phyloP scores from a whole-genome alignment of 768 basidiomycete species.

The Rhizopogon rudus region DNA sequence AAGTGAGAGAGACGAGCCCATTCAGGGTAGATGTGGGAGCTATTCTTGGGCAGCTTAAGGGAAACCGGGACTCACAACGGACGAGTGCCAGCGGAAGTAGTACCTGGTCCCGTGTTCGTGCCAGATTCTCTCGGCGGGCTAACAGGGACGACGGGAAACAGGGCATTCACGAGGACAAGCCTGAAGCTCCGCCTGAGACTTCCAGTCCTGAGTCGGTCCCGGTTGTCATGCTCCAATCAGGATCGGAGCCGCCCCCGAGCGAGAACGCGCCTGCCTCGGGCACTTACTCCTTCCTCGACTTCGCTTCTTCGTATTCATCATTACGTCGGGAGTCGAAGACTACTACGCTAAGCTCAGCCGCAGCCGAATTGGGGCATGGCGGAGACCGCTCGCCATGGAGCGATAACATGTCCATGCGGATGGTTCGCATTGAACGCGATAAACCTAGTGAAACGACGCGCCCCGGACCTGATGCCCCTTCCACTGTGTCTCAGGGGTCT shows the following conservation, averaged over 20 bases:
- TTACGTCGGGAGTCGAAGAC: slow-evolving; percentile 19
- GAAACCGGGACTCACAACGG: slow-evolving; percentile 15
- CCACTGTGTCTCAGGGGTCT: slow-evolving; percentile 26
- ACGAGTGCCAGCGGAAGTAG: slow-evolving; percentile 20
- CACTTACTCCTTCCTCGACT: slow-evolving; percentile 29
- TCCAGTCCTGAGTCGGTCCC: slow-evolving; percentile 27
- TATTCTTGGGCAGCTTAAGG: slow-evolving; percentile 17
- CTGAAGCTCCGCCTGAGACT: slow-evolving; percentile 11
- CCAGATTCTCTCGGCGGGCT: slow-evolving; percentile 25
- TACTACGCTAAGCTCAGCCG: slow-evolving; percentile 21
- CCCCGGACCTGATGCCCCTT: slow-evolving; percentile 26
- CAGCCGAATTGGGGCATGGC: slow-evolving; percentile 22
- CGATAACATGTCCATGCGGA: slow-evolving; percentile 13
- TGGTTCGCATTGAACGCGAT: slow-evolving; percentile 15
- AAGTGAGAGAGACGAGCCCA: slow-evolving; percentile 39
- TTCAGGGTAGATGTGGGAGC: slow-evolving; percentile 39
- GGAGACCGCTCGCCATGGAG: slow-evolving; percentile 7
- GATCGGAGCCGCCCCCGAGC: slow-evolving; percentile 12
- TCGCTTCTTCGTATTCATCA: slow-evolving; percentile 23
- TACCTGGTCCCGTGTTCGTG: slow-evolving; percentile 26
- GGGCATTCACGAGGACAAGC: slow-evolving; percentile 11
- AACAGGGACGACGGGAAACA: slow-evolving; percentile 24
- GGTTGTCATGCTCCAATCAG: slow-evolving; percentile 22
- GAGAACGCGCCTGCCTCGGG: slow-evolving; percentile 21
- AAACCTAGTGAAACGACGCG: slow-evolving; percentile 7